phyloP scores from a whole-genome alignment of 1,139 yeast species.

The Kurtzmaniella quercitrusa region DNA sequence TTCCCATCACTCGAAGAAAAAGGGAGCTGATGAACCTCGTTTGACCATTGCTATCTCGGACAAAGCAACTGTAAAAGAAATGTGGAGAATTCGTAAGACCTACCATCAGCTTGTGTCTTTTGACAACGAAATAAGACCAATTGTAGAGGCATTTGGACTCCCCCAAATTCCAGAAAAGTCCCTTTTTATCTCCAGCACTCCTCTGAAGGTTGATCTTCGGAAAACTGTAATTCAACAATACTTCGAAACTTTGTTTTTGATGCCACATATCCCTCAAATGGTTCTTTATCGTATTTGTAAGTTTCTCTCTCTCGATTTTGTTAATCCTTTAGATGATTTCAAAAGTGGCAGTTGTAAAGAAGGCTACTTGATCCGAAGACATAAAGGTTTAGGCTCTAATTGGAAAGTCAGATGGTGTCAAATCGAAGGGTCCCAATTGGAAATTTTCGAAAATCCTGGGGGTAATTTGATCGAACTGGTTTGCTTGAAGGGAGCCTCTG shows the following conservation, averaged over 20 bases:
- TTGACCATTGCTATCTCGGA: slow-evolving; percentile 63
- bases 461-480: slow-evolving; percentile 58
- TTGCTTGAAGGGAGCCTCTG: slow-evolving; percentile 52
- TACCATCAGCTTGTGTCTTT: slow-evolving; percentile 51
- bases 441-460: slow-evolving; percentile 57
- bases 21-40: slow-evolving; percentile 48
- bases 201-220: slow-evolving; percentile 62
- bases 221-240: slow-evolving; percentile 54
- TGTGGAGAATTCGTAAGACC: slow-evolving; percentile 69
- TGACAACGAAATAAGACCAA: slow-evolving; percentile 53
- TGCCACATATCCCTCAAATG: slow-evolving; percentile 58
- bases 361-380: slow-evolving; percentile 63
- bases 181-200: slow-evolving; percentile 54
- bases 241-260: slow-evolving; percentile 54
- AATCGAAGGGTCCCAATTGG: slow-evolving; percentile 60
- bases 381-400: slow-evolving; percentile 49
- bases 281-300: slow-evolving; percentile 54
- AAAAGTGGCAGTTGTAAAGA: slow-evolving; percentile 57
- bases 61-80: slow-evolving; percentile 53
- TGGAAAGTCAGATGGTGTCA: slow-evolving; percentile 80
- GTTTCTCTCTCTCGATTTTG: slow-evolving; percentile 65
- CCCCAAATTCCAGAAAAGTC: slow-evolving; percentile 61
- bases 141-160: slow-evolving; percentile 53
- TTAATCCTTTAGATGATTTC: slow-evolving; percentile 59
- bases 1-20: slow-evolving; percentile 21